Conservation (phyloP, 1,284 basidiomycete species). For the Rhodotorula sp. region DNA sequence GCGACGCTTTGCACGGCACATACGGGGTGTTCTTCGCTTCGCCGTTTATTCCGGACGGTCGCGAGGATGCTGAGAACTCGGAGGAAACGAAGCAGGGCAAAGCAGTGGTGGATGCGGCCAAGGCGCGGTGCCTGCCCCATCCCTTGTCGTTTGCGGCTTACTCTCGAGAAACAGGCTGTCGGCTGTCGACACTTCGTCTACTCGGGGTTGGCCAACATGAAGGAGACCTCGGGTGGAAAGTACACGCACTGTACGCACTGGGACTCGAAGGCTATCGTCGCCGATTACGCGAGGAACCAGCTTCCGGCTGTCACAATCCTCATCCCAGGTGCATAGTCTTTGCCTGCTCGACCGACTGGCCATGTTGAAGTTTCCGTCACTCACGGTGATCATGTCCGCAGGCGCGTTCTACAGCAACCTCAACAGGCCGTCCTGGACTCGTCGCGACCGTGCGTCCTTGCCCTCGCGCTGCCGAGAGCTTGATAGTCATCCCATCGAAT, state of each 20-base stretch:
- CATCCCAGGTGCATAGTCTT: not conserved
- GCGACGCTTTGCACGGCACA: not conserved
- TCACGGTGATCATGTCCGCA: no score
- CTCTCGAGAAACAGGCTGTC: not conserved
- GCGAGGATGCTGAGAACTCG: not conserved
- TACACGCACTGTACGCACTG: not conserved
- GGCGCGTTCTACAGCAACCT: conserved; percentile 15
- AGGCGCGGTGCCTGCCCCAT: not conserved
- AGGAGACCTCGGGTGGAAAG: conserved; percentile 2
- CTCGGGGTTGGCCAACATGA: conserved; percentile 3
- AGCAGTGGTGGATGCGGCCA: conserved; percentile 14
- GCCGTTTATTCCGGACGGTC: not conserved
- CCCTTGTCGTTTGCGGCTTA: no score
- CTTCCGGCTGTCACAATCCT: conserved; percentile 4
- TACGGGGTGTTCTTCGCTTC: conserved; percentile 6
- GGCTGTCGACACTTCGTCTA: conserved; percentile 20
- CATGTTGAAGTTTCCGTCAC: not conserved
- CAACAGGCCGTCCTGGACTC: not conserved
- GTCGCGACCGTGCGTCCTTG: not conserved
- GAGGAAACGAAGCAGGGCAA: conserved; percentile 17
- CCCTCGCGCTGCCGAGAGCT: not conserved
- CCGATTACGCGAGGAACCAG: not conserved
- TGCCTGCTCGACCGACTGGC: not conserved
- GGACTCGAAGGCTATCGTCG: conserved; percentile 5
- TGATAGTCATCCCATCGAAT: not conserved